These are phyloP conservation scores for Crithidia brevicula DNA, from an alignment of 208 protist species.

Conservation along the genomic window DNA sequence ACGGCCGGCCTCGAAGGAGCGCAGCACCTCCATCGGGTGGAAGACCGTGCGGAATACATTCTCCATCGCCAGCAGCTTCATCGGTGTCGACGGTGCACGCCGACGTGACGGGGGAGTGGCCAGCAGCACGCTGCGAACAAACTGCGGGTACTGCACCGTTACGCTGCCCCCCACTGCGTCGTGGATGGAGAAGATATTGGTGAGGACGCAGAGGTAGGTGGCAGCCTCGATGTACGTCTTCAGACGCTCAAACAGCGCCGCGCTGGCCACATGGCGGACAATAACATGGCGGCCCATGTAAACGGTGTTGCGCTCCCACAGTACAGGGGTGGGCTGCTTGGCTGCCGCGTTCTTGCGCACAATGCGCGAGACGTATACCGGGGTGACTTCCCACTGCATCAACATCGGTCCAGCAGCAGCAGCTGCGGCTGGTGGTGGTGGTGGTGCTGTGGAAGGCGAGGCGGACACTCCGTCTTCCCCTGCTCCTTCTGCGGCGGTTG, in stretches of 20 bases:
- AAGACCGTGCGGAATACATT: constrained; percentile 48
- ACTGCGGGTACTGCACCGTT: constrained; percentile 57
- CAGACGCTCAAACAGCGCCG: constrained; percentile 45
- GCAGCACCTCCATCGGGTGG: constrained; percentile 32
- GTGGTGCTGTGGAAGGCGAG: background rate
- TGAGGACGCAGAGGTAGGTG: constrained; percentile 60
- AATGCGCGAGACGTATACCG: constrained; percentile 42
- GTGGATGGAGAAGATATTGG: constrained; percentile 40
- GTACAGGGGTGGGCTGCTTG: constrained; percentile 37
- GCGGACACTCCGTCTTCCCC: too few relatives aligned
- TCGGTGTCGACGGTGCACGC: background rate
- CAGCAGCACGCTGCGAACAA: constrained; percentile 52
- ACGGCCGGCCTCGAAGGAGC: constrained; percentile 31
- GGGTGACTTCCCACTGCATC: constrained; percentile 30
- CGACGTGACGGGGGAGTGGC: constrained; percentile 11
- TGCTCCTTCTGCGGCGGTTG: too few relatives aligned
- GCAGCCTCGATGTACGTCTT: constrained; percentile 69
- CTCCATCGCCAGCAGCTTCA: constrained; percentile 48
- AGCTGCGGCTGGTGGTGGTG: background rate
- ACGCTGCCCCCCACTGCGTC: constrained; percentile 18
- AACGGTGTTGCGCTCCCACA: constrained; percentile 29
- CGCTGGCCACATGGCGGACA: constrained; percentile 30
- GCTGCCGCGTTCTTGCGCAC: constrained; percentile 29
- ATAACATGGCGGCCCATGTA: constrained; percentile 49
- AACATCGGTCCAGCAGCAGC: background rate